Evolutionary conservation across 768 basidiomycete species (phyloP).

Genomic region (Lentinula boryana): DNA sequence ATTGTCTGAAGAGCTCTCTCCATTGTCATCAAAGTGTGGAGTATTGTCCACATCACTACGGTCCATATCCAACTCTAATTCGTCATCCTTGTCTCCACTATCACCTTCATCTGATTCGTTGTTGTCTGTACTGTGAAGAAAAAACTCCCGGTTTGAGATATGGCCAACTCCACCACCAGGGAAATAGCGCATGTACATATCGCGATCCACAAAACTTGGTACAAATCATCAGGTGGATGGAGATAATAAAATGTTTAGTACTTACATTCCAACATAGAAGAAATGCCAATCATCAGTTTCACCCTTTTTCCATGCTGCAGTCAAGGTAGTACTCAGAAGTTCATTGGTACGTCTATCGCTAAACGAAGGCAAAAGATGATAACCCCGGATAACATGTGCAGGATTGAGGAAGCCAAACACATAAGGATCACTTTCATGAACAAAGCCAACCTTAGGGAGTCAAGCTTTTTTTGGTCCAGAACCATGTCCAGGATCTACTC

Average conservation of each 20-base stretch:
- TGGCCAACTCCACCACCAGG: background rate
- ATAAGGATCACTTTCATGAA: background rate
- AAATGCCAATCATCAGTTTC: background rate
- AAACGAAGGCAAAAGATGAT: background rate
- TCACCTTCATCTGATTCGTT: no score
- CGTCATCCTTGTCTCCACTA: no score
- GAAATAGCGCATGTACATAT: background rate
- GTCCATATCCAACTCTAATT: no score
- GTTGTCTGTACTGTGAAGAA: background rate
- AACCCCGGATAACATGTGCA: background rate
- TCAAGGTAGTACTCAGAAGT: background rate
- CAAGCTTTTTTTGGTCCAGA: slow-evolving; percentile 12
- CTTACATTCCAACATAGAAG: background rate
- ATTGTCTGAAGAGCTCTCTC: no score
- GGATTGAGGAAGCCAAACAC: background rate
- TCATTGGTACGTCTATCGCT: background rate
- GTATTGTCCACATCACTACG: no score
- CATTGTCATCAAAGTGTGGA: no score
- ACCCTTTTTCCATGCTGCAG: background rate
- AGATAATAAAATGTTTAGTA: background rate
- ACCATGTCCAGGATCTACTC: slow-evolving; percentile 15
- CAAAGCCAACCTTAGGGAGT: background rate
- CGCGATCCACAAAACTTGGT: background rate
- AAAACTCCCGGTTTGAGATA: background rate
- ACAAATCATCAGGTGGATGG: background rate